Evolutionary conservation across 31 red algal genomes (phyloP), one percentile per base, ranked within the genome.

Genomic region (Porphyra umbilicalis): DNA sequence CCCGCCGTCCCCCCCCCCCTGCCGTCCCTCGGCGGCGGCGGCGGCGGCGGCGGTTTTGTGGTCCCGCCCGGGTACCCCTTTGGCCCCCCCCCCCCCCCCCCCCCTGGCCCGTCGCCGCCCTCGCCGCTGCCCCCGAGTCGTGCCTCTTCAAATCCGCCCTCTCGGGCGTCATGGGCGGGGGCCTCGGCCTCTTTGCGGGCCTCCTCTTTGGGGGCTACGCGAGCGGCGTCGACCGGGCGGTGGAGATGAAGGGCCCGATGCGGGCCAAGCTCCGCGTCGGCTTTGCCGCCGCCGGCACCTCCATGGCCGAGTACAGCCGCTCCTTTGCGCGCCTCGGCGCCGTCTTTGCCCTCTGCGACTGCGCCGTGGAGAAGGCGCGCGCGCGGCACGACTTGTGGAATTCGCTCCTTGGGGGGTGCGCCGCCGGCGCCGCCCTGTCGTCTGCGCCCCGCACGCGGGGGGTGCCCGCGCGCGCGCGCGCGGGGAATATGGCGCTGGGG

Each of bases 321-420:
- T 96, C 80, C 42, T 99, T 99, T 90, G 93, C 97, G 20, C 36
- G 84, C 67, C 96, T 92, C 85, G 97, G 97, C 82, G 76, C 90
- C 15, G 84, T 93, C 34, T 99, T 91, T 76, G 90, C 93, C 0
- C 86, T 79, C 13, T 71, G 87, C 0, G 97, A 99, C 76, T 99
- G 97, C 75, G 85, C 88, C 2, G 89, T 99, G 33, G 97, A 99
- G 40, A 94, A 91, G 79, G 57, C 89, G 46, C 83, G 97, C 31
- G 97, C 93, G 30, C 86, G 90, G 81, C 97, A 99, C 83, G 97
- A 99, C 81, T 85, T 99, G 33, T 96, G 86, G 84, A 99, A 99
- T 75, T 86, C 89, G 10, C 75, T 96, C 34, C 79, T 94, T 15
- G 97, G 88, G 33, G 97, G 97, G 15, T 99, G 97, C 88, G 81